Base-by-base conservation (phyloP, 2,329 filamentous ascomycete genomes). In the Epichloe amarillans region DNA sequence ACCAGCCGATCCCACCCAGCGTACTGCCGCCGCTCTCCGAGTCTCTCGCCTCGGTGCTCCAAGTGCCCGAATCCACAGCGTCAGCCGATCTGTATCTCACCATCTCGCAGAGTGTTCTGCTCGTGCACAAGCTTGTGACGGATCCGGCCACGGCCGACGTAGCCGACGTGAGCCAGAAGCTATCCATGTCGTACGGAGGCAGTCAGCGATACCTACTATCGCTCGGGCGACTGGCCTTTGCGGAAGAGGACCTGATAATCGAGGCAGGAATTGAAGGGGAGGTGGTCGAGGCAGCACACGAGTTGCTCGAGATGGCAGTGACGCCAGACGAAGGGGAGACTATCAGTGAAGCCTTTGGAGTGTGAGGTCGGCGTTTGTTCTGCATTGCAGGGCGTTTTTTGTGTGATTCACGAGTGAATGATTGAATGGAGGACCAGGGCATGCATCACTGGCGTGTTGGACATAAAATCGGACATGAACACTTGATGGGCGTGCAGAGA, bases 201-300 rank as follows among this genome's bases (percentile, higher is more conserved):
- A 79, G 80, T 48, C 88, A 95, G 61, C 88, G 89, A 49, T 91
- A 94, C 60, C 72, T 94, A 1, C 78, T 96, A 10, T 81, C 82
- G 2, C 70, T 98, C 43, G 89, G 88, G 0, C 72, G 91, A 41
- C 69, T 97, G n/a, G 88, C 87, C 0, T 96, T 95, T 64, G 83
- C 81, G 5, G 80, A 82, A 47, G 88, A 95, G 54, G 84, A 88
- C 33, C 66, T 86, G 8, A 77, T 93, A 11, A 74, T 94, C 30
- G 89, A 96, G 66, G 72, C 74, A 1, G 83, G 83, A 0, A 84
- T 95, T 49, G 84, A 86, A 37, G 79, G 84, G 30, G 86, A 88
- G 55, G 87, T 88, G 1, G 79, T 84, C 1, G 86, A 91, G 55
- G 82, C 84, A 66, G 91, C 93, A 3, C 83, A 91, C 58, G 81